phyloP scores from a whole-genome alignment of 1,284 basidiomycete species.

The Sanghuangporus weigelae region DNA sequence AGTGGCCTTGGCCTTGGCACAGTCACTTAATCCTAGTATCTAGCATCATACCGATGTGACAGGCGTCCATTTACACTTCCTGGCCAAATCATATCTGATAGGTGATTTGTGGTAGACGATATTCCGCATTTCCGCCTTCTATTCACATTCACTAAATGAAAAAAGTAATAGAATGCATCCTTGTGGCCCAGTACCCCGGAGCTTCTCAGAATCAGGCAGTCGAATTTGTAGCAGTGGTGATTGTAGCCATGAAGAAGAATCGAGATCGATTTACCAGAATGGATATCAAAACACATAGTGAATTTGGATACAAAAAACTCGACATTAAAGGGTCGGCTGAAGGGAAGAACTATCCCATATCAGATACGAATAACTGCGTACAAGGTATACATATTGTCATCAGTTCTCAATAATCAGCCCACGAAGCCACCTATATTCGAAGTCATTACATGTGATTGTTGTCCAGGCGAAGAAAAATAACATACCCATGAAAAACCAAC shows the following conservation, averaged over 20 bases:
- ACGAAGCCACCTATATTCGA: constrained; percentile 51
- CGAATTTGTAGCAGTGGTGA: too few relatives aligned
- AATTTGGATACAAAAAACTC: background rate
- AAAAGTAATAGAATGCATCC: too few relatives aligned
- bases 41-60: too few relatives aligned
- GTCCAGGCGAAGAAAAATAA: constrained; percentile 7
- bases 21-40: too few relatives aligned
- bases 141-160: too few relatives aligned
- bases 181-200: too few relatives aligned
- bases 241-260: too few relatives aligned
- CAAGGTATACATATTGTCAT: background rate
- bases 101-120: too few relatives aligned
- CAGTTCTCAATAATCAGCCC: constrained; percentile 61
- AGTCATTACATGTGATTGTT: background rate
- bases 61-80: too few relatives aligned
- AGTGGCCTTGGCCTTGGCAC: background rate
- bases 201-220: too few relatives aligned
- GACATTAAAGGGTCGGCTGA: background rate
- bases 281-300: background rate
- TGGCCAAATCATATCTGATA: too few relatives aligned
- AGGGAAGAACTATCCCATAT: background rate
- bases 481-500: constrained; percentile 90
- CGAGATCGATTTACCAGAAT: background rate
- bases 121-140: too few relatives aligned
- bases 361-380: background rate